Percentiles rank a stretch among this genome's conserved stretches.
Conservation (phyloP, 2,329 filamentous ascomycete species). For the Intubia oerlemansii region DNA sequence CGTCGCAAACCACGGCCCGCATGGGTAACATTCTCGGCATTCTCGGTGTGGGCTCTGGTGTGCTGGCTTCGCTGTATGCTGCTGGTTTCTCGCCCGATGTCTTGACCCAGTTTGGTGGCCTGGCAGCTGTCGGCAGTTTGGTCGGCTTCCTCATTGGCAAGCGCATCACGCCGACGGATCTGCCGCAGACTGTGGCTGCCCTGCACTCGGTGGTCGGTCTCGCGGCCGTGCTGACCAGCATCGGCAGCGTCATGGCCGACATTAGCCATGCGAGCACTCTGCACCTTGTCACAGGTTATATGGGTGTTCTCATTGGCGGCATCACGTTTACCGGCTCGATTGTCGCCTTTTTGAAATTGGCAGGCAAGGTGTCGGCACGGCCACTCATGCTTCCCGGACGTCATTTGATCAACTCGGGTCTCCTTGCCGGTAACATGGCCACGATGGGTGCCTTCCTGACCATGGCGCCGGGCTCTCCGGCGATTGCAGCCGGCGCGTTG, state of each 20-base stretch:
- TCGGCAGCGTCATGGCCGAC: conserved; percentile 64
- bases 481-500: conserved; percentile 59
- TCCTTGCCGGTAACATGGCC: conserved; percentile 56
- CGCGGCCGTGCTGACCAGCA: conserved; percentile 71
- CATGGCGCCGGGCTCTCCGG: conserved; percentile 58
- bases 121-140: conserved; percentile 51
- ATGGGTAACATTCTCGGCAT: conserved; percentile 76
- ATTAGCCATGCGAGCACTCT: conserved; percentile 50
- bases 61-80: conserved; percentile 62
- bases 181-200: conserved; percentile 77
- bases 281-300: conserved; percentile 68
- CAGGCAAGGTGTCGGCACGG: conserved; percentile 60
- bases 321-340: conserved; percentile 84
- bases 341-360: conserved; percentile 73
- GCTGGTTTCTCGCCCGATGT: conserved; percentile 65
- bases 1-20: conserved; percentile 63
- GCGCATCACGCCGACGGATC: conserved; percentile 68
- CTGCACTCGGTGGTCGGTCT: conserved; percentile 80
- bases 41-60: conserved; percentile 62
- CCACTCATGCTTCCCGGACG: conserved; percentile 53
- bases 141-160: conserved; percentile 55
- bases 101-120: conserved; percentile 55
- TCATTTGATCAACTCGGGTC: conserved; percentile 51
- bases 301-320: conserved; percentile 72
- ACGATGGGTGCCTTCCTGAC: conserved; percentile 72